Conservation (phyloP, 176 grass and related monocot genomes). For the Calamus simplicifolius region DNA sequence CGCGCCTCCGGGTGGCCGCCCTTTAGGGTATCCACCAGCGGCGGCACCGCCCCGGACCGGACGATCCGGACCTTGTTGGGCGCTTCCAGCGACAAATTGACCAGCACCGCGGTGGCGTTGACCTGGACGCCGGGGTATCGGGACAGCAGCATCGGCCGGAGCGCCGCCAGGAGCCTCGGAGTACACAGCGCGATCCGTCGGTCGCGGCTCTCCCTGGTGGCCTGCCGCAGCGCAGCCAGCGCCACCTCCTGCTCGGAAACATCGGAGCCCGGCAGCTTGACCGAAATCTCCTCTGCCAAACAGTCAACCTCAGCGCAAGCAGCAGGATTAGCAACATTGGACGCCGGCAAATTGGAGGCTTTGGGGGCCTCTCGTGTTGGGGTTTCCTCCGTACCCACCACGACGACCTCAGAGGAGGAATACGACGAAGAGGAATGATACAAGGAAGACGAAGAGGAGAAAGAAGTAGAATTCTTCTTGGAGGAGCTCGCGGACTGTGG, state of each 20-base stretch:
- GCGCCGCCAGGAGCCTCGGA: conserved; percentile 45
- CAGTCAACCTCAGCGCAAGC: conserved; percentile 16
- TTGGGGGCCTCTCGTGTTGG: too few species aligned
- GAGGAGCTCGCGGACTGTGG: conserved; percentile 12
- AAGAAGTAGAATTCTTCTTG: not conserved
- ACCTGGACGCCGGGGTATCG: conserved; percentile 40
- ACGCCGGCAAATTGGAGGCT: too few species aligned
- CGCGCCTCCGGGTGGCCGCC: conserved; percentile 51
- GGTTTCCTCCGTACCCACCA: not conserved
- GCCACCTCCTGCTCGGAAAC: conserved; percentile 42
- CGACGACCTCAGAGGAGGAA: conserved; percentile 6
- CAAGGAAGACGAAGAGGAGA: conserved; percentile 22
- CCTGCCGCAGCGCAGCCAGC: conserved; percentile 55
- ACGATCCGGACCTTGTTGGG: conserved; percentile 78
- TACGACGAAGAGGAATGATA: conserved; percentile 23
- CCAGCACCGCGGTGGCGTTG: conserved; percentile 58
- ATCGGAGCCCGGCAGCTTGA: conserved; percentile 26
- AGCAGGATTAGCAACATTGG: too few species aligned
- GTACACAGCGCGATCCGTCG: conserved; percentile 55
- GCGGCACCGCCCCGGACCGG: conserved; percentile 62
- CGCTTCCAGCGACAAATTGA: conserved; percentile 73
- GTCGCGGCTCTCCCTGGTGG: conserved; percentile 53
- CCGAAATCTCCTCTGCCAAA: conserved; percentile 56
- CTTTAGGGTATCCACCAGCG: conserved; percentile 57
- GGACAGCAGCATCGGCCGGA: conserved; percentile 70